Base-by-base conservation (phyloP, 345 rosid genomes). In the Odontarrhena argentea region DNA sequence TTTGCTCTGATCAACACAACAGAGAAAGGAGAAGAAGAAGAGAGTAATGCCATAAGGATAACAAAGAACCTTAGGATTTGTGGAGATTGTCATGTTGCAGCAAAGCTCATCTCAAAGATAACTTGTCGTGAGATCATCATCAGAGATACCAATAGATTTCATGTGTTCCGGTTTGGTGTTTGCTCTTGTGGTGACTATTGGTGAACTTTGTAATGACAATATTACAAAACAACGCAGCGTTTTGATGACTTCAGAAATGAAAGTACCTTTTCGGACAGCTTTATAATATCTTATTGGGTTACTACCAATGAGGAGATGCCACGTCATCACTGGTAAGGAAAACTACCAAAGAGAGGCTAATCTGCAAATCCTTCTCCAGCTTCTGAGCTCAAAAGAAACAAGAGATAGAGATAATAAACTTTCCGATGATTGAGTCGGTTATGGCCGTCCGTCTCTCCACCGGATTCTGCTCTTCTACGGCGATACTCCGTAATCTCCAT, bases 11-110 rank as follows among this genome's bases (percentile, higher is more conserved):
- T 84, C 78, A 84, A 85, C 73, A 76, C 86, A 9, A 76, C 86
- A 9, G 28, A 60, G 10, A 73, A 81, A 2, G 85, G 74, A 25
- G 85, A 75, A 25, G 82, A 79, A n/a, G 53, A 73, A 18, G 76
- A 81, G 0, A 79, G 63, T 9, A 71, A 70, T 37, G 72, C 81
- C 34, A 83, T 88, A 46, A 79, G 92, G 67, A 75, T 86, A 47
- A 88, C 92, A 42, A 88, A 88, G 82, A 86, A 88, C 54, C 89
- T 88, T 45, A 84, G 89, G 35, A 84, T 88, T 5, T 88, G 92
- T 43, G 81, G 85, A 26, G 92, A 88, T 48, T 88, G 89, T 71
- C 96, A 88, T 80, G 65, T 79, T 44, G 90, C 88, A 65, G 84
- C 81, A 10, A 88, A 86, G 83, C 80, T 89, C 9, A 82, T 86